Evolutionary conservation across 352 stramenopile species (phyloP).

Genomic region (Sclerospora graminicola): DNA sequence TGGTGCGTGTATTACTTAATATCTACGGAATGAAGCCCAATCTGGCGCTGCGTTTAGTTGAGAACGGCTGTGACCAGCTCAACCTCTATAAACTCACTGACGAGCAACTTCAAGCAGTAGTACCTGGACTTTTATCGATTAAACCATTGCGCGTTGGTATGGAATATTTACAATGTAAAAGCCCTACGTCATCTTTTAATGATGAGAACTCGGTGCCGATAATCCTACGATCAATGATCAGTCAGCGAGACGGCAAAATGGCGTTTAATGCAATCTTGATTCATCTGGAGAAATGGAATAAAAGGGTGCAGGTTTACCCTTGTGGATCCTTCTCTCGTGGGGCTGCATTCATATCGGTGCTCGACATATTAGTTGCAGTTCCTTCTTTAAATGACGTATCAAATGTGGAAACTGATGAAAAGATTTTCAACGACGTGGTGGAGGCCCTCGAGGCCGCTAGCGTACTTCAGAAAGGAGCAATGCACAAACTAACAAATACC

Average conservation of each 20-base stretch:
- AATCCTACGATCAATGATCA: conserved; percentile 30
- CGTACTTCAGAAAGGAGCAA: conserved; percentile 15
- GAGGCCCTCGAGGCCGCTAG: conserved; percentile 23
- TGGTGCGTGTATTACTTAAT: conserved; percentile 27
- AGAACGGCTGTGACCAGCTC: conserved; percentile 2
- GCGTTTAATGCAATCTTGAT: conserved; percentile 53
- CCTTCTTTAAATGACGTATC: conserved; percentile 1
- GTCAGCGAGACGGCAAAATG: conserved; percentile 50
- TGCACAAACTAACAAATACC: conserved; percentile 24
- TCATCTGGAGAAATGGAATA: conserved; percentile 45
- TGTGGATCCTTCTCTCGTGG: conserved; percentile 66
- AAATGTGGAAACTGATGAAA: conserved; percentile 1
- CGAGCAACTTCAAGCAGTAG: conserved; percentile 14
- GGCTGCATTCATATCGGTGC: conserved; percentile 53
- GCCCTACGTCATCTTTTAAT: neutral
- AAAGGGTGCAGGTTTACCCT: conserved; percentile 43
- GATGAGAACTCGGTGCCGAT: neutral
- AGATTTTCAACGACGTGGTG: conserved; percentile 29
- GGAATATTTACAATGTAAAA: conserved; percentile 18
- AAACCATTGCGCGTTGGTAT: conserved; percentile 27
- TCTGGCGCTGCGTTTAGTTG: conserved; percentile 24
- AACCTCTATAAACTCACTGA: conserved; percentile 8
- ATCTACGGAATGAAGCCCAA: conserved; percentile 43
- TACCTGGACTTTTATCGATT: conserved; percentile 15
- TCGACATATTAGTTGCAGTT: conserved; percentile 54